phyloP scores from a whole-genome alignment of 2,329 filamentous ascomycete genomes.

The Colletotrichum filicis region DNA sequence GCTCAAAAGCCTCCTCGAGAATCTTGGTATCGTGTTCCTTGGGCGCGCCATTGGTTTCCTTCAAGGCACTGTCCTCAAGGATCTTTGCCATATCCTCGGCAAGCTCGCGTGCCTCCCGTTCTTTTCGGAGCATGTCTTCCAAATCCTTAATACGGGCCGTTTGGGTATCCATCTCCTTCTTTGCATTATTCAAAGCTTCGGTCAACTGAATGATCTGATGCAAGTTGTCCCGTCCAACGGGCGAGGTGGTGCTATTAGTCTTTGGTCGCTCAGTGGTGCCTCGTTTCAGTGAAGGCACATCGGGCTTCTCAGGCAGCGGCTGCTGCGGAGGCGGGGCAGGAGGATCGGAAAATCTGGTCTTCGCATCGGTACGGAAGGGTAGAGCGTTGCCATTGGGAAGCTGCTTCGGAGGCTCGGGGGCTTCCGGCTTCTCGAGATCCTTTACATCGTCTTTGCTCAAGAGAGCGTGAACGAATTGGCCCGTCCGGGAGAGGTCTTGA shows the following conservation, averaged over 20 bases:
- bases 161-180: constrained; percentile 88
- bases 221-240: constrained; percentile 63
- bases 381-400: constrained; percentile 63
- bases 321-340: constrained; percentile 94
- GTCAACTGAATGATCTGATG: constrained; percentile 87
- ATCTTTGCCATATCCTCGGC: constrained; percentile 85
- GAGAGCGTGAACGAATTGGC: constrained; percentile 82
- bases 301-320: constrained; percentile 92
- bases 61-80: constrained; percentile 66
- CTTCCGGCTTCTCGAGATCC: constrained; percentile 64
- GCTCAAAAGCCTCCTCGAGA: constrained; percentile 59
- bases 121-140: constrained; percentile 80
- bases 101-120: constrained; percentile 82
- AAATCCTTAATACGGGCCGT: constrained; percentile 82
- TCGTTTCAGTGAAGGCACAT: constrained; percentile 79
- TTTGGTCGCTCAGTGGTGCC: constrained; percentile 81
- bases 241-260: constrained; percentile 62
- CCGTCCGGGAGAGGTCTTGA: constrained; percentile 84
- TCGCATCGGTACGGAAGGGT: constrained; percentile 76
- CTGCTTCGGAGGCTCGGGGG: constrained; percentile 58
- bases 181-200: constrained; percentile 84
- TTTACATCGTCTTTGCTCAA: constrained; percentile 77
- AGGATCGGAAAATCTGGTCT: constrained; percentile 89
- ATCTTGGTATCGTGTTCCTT: constrained; percentile 50
- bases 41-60: constrained; percentile 50